A percentile compares a stretch with the other conserved stretches of the same genome.
Evolutionary conservation across 768 basidiomycete species (phyloP).

Genomic region (Tylopilus subfusipes): DNA sequence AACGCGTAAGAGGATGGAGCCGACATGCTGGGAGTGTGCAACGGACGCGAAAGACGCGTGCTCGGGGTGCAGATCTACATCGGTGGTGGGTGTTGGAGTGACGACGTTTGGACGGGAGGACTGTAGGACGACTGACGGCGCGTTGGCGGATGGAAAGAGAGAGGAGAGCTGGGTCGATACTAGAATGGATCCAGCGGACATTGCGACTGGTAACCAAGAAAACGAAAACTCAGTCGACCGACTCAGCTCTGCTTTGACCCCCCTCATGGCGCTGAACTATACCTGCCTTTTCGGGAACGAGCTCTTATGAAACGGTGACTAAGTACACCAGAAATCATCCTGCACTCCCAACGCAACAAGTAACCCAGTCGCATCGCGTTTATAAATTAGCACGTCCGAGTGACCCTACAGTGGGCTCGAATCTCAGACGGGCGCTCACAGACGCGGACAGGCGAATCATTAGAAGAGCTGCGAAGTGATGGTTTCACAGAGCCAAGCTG

Average conservation of each 20-base stretch:
- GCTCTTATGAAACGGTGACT: neutral
- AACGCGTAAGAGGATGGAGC: constrained; percentile 69
- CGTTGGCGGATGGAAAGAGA: constrained; percentile 50
- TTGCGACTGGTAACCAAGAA: constrained; percentile 12
- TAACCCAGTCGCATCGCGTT: neutral
- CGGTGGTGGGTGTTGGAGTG: constrained; percentile 40
- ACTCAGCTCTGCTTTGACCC: neutral
- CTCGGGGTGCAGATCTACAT: constrained; percentile 50
- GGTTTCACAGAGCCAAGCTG: constrained; percentile 2
- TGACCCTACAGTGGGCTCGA: neutral
- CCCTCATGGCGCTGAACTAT: constrained; percentile 4
- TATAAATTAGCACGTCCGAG: neutral
- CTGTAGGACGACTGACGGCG: constrained; percentile 50
- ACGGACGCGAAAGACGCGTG: constrained; percentile 68
- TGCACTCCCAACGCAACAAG: neutral
- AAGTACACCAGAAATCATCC: neutral
- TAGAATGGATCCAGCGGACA: constrained; percentile 35
- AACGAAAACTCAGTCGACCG: neutral
- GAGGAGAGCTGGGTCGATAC: constrained; percentile 64
- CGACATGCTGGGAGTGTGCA: constrained; percentile 53
- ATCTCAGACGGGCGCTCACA: constrained; percentile 5
- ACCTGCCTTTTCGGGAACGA: constrained; percentile 24
- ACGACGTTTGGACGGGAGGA: constrained; percentile 57
- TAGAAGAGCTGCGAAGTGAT: neutral
- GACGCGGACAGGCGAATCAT: constrained; percentile 15